Percentiles rank a stretch among this genome's conserved stretches.
Evolutionary conservation across 305 asterid species (phyloP).

Genomic region (Fraxinus nigra): DNA sequence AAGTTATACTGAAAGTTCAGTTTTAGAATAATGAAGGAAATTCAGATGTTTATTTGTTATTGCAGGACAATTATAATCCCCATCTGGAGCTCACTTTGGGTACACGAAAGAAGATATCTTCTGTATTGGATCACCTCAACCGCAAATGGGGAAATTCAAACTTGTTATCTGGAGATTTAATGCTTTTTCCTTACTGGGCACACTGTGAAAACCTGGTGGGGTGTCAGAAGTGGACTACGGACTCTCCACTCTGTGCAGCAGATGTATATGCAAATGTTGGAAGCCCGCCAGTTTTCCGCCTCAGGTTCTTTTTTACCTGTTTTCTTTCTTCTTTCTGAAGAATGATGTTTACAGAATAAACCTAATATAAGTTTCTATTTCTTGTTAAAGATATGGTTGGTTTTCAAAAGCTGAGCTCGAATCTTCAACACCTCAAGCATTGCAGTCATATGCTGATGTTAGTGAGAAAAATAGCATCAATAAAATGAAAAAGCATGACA

Average conservation of each 20-base stretch:
- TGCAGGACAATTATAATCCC: constrained; percentile 84
- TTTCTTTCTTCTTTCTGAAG: constrained; percentile 4
- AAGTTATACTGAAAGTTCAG: not conserved
- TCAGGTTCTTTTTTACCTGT: constrained; percentile 49
- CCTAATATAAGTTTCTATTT: constrained; percentile 19
- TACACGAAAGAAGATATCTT: constrained; percentile 81
- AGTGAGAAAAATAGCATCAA: constrained; percentile 33
- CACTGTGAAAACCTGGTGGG: constrained; percentile 59
- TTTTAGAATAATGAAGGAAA: constrained; percentile 11
- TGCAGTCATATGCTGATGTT: constrained; percentile 33
- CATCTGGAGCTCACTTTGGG: constrained; percentile 89
- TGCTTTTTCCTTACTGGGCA: constrained; percentile 79
- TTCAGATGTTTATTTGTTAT: constrained; percentile 20
- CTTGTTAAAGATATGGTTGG: constrained; percentile 81
- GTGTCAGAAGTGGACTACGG: constrained; percentile 85
- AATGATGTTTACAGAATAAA: constrained; percentile 16
- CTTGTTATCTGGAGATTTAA: constrained; percentile 53
- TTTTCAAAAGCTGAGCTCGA: constrained; percentile 60
- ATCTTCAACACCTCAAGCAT: constrained; percentile 43
- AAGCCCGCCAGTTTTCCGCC: constrained; percentile 82
- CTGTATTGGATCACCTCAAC: constrained; percentile 85
- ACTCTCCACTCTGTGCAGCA: constrained; percentile 77
- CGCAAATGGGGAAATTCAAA: constrained; percentile 88
- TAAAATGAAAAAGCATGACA: constrained; percentile 31
- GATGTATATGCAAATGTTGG: constrained; percentile 73